A percentile compares a stretch with the other conserved stretches of the same genome.
phyloP scores from a whole-genome alignment of 176 grass and related monocot genomes.

The Musa schizocarpa region DNA sequence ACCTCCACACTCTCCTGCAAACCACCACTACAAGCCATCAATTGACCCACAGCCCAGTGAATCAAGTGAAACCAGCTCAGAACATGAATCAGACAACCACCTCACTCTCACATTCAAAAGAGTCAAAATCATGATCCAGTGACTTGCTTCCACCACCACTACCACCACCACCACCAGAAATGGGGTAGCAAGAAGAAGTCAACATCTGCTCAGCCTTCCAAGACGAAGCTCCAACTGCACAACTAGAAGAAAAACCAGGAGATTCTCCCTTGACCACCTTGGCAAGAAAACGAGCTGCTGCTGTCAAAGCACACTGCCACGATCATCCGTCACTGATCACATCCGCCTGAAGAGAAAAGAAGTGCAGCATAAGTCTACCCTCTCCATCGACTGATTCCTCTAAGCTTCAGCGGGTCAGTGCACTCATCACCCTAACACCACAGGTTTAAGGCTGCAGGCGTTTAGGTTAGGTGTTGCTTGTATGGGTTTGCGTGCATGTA shows the following conservation, averaged over 20 bases:
- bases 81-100: background rate
- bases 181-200: background rate
- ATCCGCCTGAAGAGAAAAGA: background rate
- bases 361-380: background rate
- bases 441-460: background rate
- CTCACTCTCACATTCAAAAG: constrained; percentile 10
- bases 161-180: background rate
- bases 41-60: background rate
- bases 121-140: constrained; percentile 4
- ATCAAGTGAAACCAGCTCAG: background rate
- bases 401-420: background rate
- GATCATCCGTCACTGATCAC: background rate
- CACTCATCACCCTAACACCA: background rate
- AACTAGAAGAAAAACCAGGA: background rate
- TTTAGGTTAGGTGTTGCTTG: too few species aligned
- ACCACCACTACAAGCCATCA: background rate
- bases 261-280: background rate
- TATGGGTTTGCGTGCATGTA: too few species aligned
- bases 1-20: constrained; percentile 54
- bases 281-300: background rate
- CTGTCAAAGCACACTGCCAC: background rate
- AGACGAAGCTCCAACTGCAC: background rate
- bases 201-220: background rate
- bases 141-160: background rate
- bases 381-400: background rate